Conservation (phyloP, 2,329 filamentous ascomycete genomes). For the Aspergillus novoparasiticus region DNA sequence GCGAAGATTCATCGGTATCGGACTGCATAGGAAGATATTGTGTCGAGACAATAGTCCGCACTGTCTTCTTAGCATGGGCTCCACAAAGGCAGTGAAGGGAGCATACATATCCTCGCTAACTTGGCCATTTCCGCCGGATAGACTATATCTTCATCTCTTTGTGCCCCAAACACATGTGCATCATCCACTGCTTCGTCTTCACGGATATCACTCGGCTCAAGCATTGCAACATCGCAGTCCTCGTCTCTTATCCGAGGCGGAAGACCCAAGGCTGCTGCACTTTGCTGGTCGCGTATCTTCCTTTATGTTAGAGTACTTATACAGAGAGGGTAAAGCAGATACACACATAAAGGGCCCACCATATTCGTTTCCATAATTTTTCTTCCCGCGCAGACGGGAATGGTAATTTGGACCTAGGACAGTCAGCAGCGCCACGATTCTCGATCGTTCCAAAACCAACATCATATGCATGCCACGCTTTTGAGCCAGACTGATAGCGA, state of each 20-base stretch:
- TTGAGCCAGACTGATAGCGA: constrained; percentile 56
- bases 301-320: not conserved
- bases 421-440: constrained; percentile 2
- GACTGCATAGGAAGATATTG: constrained; percentile 35
- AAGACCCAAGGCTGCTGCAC: constrained; percentile 47
- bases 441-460: constrained; percentile 16
- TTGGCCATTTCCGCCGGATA: constrained; percentile 44
- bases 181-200: constrained; percentile 31
- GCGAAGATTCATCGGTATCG: constrained; percentile 24
- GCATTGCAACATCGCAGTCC: constrained; percentile 50
- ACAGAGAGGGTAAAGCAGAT: not conserved
- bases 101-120: constrained; percentile 39
- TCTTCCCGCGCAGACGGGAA: constrained; percentile 33
- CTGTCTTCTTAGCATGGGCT: not conserved
- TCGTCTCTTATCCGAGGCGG: constrained; percentile 53
- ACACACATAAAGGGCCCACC: constrained; percentile 56
- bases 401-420: constrained; percentile 32
- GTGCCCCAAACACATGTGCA: constrained; percentile 32
- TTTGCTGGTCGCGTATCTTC: constrained; percentile 52
- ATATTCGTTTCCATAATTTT: constrained; percentile 52
- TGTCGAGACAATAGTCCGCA: constrained; percentile 36
- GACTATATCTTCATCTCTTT: constrained; percentile 35
- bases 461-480: constrained; percentile 46
- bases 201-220: constrained; percentile 42
- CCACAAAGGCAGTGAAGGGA: not conserved